These are phyloP conservation scores for Adansonia gregorii DNA, from an alignment of 441 rosid genomes.

Conservation along the genomic window DNA sequence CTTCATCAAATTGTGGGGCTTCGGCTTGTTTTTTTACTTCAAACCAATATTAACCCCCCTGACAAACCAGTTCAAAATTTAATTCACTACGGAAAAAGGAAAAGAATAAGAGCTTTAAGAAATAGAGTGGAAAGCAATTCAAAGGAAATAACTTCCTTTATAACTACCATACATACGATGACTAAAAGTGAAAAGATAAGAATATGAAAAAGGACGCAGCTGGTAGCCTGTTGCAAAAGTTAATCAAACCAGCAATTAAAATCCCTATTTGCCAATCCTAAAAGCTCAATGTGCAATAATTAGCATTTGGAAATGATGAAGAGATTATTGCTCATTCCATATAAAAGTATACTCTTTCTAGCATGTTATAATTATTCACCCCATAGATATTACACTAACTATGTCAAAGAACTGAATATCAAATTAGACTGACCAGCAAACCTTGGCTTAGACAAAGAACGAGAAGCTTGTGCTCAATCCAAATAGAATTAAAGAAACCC, in stretches of 20 bases:
- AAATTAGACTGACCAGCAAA: not conserved
- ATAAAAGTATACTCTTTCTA: not conserved
- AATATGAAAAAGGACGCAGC: constrained; percentile 4
- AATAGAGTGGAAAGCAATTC: constrained; percentile 33
- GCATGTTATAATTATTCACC: not conserved
- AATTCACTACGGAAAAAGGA: constrained; percentile 52
- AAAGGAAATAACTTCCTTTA: constrained; percentile 6
- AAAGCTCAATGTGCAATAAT: not conserved
- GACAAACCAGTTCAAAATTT: constrained; percentile 87
- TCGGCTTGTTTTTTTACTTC: constrained; percentile 92
- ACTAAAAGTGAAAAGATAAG: constrained; percentile 5
- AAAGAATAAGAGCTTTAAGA: constrained; percentile 35
- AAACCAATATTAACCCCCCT: constrained; percentile 96
- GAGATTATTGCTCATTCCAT: not conserved
- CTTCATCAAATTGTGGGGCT: constrained; percentile 91
- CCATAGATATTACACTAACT: not conserved
- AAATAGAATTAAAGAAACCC: not conserved
- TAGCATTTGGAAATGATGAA: not conserved
- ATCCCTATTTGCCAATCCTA: not conserved
- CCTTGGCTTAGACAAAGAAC: not conserved
- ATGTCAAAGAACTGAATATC: not conserved
- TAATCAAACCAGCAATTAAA: not conserved
- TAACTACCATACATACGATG: not conserved
- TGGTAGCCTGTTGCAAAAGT: not conserved
- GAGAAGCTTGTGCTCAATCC: not conserved